Conservation (phyloP, 352 stramenopile species). For the Phytophthora tubulina region DNA sequence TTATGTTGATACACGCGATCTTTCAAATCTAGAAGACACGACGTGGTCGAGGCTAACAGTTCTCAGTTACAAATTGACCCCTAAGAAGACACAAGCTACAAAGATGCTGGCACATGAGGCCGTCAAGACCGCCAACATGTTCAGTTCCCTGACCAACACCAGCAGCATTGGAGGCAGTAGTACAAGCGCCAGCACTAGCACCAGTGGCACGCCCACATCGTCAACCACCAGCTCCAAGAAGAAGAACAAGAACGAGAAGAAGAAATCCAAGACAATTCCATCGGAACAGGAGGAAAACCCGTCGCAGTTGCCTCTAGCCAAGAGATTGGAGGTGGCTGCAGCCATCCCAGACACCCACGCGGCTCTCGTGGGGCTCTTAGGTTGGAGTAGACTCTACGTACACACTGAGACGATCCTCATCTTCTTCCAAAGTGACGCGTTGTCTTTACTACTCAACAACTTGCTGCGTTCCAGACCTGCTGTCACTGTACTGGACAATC, state of each 20-base stretch:
- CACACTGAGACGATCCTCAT: conserved; percentile 71
- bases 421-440: conserved; percentile 78
- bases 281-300: conserved; percentile 34
- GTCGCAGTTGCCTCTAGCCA: conserved; percentile 57
- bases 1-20: conserved; percentile 16
- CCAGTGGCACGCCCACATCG: conserved; percentile 28
- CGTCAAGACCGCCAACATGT: conserved; percentile 54
- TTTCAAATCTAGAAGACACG: conserved; percentile 34
- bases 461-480: conserved; percentile 54
- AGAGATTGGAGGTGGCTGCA: conserved; percentile 75
- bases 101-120: conserved; percentile 42
- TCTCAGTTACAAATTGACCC: background rate
- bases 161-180: conserved; percentile 34
- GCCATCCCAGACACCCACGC: conserved; percentile 73
- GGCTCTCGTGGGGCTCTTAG: conserved; percentile 75
- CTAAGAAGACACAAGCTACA: background rate
- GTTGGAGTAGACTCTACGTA: conserved; percentile 74
- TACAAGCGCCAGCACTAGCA: conserved; percentile 35
- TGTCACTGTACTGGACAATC: conserved; percentile 59
- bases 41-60: background rate
- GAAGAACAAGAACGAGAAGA: conserved; percentile 47
- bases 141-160: conserved; percentile 42
- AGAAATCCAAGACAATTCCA: conserved; percentile 37
- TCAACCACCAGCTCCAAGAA: conserved; percentile 30
- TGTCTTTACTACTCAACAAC: conserved; percentile 70